A percentile compares a stretch with the other conserved stretches of the same genome.
Evolutionary conservation across 768 basidiomycete species (phyloP).

Genomic region (Amanita muscaria): DNA sequence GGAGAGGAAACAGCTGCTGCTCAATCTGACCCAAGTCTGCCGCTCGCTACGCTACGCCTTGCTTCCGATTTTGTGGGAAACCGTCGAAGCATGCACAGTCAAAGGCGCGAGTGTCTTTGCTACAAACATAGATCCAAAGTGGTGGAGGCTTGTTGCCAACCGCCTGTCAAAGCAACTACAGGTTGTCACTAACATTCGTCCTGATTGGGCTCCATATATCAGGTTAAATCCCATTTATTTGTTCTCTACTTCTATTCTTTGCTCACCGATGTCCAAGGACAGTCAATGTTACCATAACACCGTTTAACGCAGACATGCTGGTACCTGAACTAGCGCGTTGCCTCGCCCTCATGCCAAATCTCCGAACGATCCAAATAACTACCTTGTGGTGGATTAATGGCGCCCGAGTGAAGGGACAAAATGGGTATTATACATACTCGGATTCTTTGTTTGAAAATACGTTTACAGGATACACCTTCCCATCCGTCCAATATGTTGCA

Average conservation of each 20-base stretch:
- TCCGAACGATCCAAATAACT: conserved; percentile 2
- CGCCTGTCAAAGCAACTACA: background rate
- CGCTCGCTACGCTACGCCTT: background rate
- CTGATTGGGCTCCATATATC: background rate
- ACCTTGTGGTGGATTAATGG: background rate
- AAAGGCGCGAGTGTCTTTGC: background rate
- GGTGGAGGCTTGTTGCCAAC: background rate
- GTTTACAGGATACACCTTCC: too few species aligned
- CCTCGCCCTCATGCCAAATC: conserved; percentile 1
- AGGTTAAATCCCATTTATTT: background rate
- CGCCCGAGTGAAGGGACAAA: too few species aligned
- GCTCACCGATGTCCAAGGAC: background rate
- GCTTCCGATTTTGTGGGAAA: background rate
- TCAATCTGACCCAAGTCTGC: background rate
- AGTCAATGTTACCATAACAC: background rate
- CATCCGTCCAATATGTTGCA: too few species aligned
- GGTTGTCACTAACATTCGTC: background rate
- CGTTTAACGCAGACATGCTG: background rate
- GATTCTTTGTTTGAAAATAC: too few species aligned
- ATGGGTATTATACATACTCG: too few species aligned
- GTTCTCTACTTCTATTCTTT: too few species aligned
- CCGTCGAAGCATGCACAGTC: background rate
- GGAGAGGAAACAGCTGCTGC: background rate
- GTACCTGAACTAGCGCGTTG: background rate
- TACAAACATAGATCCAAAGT: background rate